Base-by-base conservation (phyloP, 2,329 filamentous ascomycete species). In the Phialophora macrospora region DNA sequence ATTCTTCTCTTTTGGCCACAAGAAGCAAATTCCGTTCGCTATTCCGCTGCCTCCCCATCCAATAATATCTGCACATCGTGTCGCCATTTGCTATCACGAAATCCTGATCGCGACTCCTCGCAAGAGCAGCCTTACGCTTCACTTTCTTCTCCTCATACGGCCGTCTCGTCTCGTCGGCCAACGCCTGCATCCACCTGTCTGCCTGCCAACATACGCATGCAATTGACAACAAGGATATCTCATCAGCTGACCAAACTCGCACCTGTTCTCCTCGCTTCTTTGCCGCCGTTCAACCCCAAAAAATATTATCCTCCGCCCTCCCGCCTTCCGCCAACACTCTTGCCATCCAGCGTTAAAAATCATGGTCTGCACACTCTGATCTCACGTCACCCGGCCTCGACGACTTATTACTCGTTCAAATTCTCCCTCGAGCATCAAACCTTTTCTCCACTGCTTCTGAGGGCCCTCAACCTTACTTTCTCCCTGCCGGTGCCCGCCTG, bases 331-430 rank as follows among this genome's bases (percentile, higher is more conserved):
- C 57, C 56, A 30, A 48, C 56, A 4, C 26, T 34, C 26, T 30
- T 56, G 20, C 49, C 34, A 24, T 52, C 46, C 38, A 44, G 57
- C 38, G 24, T 38, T 56, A 60, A 22, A 58, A 55, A 63, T 51
- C 14, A 69, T 69, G 67, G 22, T 55, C 46, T 55, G 24, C 62
- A 55, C 67, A 41, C 65, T 60, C 44, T 69, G 60, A 66, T 65
- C 64, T 69, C 67, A 65, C 60, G 58, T 65, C 64, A 64, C 59
- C 56, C 62, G 48, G 46, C 44, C 49, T 51, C 51, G 52, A 62
- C 44, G 51, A 38, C 62, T 63, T 55, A 30, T 32, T 44, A 20
- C 52, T 57, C 24, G 9, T 28, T 49, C 20, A 28, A 41, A 34
- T 17, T 58, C 52, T n/a, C 24, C 48, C 38, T 17, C 52, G 24